Conservation (phyloP, 1,284 basidiomycete species). For the Microbotryum intermedium region DNA sequence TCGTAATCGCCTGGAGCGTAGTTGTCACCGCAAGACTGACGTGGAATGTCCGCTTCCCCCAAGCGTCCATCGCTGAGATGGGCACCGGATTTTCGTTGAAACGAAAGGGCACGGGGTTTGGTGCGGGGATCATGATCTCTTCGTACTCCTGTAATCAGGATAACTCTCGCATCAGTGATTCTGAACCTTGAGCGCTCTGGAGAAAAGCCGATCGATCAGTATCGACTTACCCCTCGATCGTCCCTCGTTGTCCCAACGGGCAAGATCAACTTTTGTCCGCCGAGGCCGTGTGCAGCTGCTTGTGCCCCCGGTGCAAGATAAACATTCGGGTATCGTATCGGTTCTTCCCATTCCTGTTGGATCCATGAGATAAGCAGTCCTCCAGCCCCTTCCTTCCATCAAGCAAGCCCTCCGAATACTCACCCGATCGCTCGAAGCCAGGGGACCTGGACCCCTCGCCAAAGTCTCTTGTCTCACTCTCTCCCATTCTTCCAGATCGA, state of each 20-base stretch:
- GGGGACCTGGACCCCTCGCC: slow-evolving; percentile 46
- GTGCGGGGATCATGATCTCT: slow-evolving; percentile 84
- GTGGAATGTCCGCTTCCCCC: slow-evolving; percentile 80
- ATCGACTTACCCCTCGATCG: slow-evolving; percentile 52
- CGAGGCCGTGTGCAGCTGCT: slow-evolving; percentile 61
- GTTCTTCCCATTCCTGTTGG: slow-evolving; percentile 50
- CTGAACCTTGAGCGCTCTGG: slow-evolving; percentile 17
- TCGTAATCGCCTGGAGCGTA: background rate
- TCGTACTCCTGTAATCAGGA: slow-evolving; percentile 41
- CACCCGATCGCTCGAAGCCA: slow-evolving; percentile 35
- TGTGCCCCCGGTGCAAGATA: slow-evolving; percentile 58
- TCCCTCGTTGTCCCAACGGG: slow-evolving; percentile 72
- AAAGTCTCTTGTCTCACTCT: slow-evolving; percentile 17
- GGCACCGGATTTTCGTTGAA: slow-evolving; percentile 60
- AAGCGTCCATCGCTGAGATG: slow-evolving; percentile 64
- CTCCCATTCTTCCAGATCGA: slow-evolving; percentile 24
- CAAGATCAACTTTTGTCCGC: slow-evolving; percentile 64
- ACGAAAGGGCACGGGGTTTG: slow-evolving; percentile 67
- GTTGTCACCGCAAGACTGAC: slow-evolving; percentile 45
- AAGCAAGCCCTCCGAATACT: slow-evolving; percentile 35
- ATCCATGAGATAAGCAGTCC: background rate
- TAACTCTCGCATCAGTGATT: slow-evolving; percentile 41
- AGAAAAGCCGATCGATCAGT: background rate
- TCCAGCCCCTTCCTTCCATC: slow-evolving; percentile 29
- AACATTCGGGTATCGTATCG: slow-evolving; percentile 66